Conservation (phyloP, 257 asterid genomes). For the Vinca minor region DNA sequence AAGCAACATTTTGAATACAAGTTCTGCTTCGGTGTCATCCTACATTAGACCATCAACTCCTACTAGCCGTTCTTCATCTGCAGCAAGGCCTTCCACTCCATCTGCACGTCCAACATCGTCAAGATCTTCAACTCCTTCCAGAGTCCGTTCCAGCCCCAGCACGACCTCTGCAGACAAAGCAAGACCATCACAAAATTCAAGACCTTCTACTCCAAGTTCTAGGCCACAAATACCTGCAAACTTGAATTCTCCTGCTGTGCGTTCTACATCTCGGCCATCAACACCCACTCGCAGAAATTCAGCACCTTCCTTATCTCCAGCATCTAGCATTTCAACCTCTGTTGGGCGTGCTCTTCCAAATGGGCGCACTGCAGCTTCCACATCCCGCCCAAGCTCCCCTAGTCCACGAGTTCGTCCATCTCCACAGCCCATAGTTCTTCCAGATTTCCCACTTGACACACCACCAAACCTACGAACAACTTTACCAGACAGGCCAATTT, state of each 20-base stretch:
- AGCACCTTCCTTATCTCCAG: slow-evolving; percentile 49
- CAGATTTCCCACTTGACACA: slow-evolving; percentile 81
- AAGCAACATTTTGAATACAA: slow-evolving; percentile 68
- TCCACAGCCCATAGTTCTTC: slow-evolving; percentile 63
- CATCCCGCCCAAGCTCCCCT: slow-evolving; percentile 96
- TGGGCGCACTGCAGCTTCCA: slow-evolving; percentile 47
- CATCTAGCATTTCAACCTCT: slow-evolving; percentile 51
- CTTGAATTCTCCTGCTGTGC: slow-evolving; percentile 40
- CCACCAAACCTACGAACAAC: slow-evolving; percentile 93
- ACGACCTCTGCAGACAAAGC: slow-evolving; percentile 51
- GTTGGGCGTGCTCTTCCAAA: slow-evolving; percentile 47
- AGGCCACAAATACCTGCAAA: slow-evolving; percentile 64
- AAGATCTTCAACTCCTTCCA: slow-evolving; percentile 87
- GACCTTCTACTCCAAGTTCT: slow-evolving; percentile 97
- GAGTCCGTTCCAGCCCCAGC: slow-evolving; percentile 45
- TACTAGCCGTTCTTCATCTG: slow-evolving; percentile 61
- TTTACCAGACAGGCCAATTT: slow-evolving; percentile 82
- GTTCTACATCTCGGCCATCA: slow-evolving; percentile 80
- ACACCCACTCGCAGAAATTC: slow-evolving; percentile 84
- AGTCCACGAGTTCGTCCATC: slow-evolving; percentile 64
- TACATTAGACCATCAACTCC: slow-evolving; percentile 94
- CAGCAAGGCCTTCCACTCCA: slow-evolving; percentile 78
- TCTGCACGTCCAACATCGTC: slow-evolving; percentile 57
- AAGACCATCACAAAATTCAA: slow-evolving; percentile 68
- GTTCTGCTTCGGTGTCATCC: slow-evolving; percentile 95